Evolutionary conservation across 495 filamentous ascomycete species (phyloP), one percentile per base, ranked within the genome.

Genomic region (Penicillium ochrochloron): DNA sequence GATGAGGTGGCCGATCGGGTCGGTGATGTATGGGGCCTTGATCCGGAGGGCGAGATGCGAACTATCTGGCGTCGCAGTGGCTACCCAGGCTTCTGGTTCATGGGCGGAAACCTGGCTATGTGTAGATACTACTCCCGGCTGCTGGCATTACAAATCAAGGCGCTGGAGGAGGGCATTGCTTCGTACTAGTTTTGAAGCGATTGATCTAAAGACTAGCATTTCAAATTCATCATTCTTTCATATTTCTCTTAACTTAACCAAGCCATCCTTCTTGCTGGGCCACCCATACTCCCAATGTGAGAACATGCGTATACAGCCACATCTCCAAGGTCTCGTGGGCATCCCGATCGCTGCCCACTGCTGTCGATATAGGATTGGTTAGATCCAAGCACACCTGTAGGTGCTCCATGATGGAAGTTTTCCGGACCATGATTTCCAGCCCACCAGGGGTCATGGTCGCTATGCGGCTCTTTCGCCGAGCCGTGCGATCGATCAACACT

Each of bases 51-150:
- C 7, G 92, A 96, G 77, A 79, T 87, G 70, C 82, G 81, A 11
- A 83, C 79, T 3, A 91, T 96, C 67, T 96, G 91, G 91, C 81
- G 84, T 6, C 78, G 70, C 48, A 89, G 81, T 19, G 90, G 90
- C 0, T 90, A 93, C 67, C 88, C 88, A 0, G 90, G 90, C 0
- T 87, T 94, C 59, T 97, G 91, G 91, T 89, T 91, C 71, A 90
- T 93, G 78, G 92, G 91, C 0, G 92, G 92, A 0, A 94, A 92
- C 75, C 72, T 95, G 27, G 89, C 89, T 15, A 68, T 94, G 60
- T 89, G 87, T 57, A 82, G 93, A 63, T 92, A 89, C 65, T 92
- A 83, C 61, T 92, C 90, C 14, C 83, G 85, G 50, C 58, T 91
- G 44, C 66, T 94, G 73, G 92, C 90, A 25, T 70, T 96, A 74